A percentile compares a stretch with the other conserved stretches of the same genome.
These are phyloP conservation scores for Lavandula angustifolia DNA, from an alignment of 257 asterid species.

Conservation along the genomic window DNA sequence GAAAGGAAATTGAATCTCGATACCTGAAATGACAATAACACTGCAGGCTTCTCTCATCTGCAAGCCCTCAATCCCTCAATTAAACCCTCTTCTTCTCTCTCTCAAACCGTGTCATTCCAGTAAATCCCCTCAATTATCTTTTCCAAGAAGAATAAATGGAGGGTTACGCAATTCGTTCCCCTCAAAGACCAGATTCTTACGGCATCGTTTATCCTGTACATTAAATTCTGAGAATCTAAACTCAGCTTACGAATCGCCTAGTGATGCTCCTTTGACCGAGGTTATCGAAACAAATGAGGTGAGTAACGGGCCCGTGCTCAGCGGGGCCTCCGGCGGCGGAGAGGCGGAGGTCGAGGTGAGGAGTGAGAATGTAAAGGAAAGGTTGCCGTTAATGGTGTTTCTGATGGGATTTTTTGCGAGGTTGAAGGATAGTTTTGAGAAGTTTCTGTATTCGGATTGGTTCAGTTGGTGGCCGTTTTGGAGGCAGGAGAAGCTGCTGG, in stretches of 20 bases:
- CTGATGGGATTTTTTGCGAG: constrained; percentile 58
- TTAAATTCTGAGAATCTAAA: constrained; percentile 50
- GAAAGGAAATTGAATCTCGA: constrained; percentile 17
- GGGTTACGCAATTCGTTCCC: constrained; percentile 26
- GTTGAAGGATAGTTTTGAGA: constrained; percentile 54
- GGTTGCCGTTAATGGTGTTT: constrained; percentile 63
- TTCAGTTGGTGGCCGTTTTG: constrained; percentile 87
- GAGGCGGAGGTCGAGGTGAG: constrained; percentile 38
- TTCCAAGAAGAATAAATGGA: constrained; percentile 24
- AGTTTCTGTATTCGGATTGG: constrained; percentile 59
- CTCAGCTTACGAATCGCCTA: constrained; percentile 36
- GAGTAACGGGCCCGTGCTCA: constrained; percentile 31
- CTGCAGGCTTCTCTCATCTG: constrained; percentile 62
- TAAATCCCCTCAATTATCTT: constrained; percentile 24
- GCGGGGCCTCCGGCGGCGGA: constrained; percentile 30
- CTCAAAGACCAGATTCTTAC: constrained; percentile 41
- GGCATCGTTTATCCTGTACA: constrained; percentile 53
- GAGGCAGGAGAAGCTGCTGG: constrained; percentile 78
- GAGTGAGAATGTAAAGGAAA: constrained; percentile 44
- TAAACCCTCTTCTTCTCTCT: constrained; percentile 34
- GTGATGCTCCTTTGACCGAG: constrained; percentile 33
- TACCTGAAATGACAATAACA: constrained; percentile 35
- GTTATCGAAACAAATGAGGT: constrained; percentile 29
- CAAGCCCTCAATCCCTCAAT: constrained; percentile 43
- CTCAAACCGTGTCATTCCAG: constrained; percentile 34